phyloP scores from a whole-genome alignment of 345 rosid species.

The Populus deltoides region DNA sequence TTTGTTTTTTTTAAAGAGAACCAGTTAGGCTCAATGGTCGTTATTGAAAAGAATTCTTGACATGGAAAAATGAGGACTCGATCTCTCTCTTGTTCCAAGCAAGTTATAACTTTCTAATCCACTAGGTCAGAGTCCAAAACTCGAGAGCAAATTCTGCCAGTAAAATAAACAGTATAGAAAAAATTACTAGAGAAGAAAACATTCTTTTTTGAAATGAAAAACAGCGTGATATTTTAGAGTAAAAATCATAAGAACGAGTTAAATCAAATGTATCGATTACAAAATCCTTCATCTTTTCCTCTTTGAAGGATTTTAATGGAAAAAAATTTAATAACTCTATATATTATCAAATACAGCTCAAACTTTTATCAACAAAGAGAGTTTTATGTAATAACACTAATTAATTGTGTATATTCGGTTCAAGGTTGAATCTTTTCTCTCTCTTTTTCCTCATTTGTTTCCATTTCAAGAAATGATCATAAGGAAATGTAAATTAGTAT shows the following conservation, averaged over 20 bases:
- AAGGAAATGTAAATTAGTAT: not conserved
- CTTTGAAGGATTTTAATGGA: no score
- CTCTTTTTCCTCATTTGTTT: not conserved
- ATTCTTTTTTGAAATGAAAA: no score
- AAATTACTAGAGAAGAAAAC: not conserved
- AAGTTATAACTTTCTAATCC: not conserved
- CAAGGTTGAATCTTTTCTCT: no score
- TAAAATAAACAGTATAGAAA: no score
- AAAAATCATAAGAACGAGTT: not conserved
- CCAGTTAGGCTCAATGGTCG: not conserved
- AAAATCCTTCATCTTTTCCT: not conserved
- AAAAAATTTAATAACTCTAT: no score
- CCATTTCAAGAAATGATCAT: not conserved
- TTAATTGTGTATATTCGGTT: no score
- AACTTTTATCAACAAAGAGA: not conserved
- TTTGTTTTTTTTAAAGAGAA: no score
- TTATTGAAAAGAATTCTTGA: no score
- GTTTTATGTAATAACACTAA: not conserved
- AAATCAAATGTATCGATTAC: not conserved
- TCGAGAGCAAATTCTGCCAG: not conserved
- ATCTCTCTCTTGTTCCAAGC: not conserved
- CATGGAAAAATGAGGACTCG: not conserved
- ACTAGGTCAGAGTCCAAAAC: not conserved
- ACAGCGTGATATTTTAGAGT: not conserved
- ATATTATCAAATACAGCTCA: not conserved